Evolutionary conservation across 306 rosid genomes (phyloP).

Genomic region (Dryas alaskensis): DNA sequence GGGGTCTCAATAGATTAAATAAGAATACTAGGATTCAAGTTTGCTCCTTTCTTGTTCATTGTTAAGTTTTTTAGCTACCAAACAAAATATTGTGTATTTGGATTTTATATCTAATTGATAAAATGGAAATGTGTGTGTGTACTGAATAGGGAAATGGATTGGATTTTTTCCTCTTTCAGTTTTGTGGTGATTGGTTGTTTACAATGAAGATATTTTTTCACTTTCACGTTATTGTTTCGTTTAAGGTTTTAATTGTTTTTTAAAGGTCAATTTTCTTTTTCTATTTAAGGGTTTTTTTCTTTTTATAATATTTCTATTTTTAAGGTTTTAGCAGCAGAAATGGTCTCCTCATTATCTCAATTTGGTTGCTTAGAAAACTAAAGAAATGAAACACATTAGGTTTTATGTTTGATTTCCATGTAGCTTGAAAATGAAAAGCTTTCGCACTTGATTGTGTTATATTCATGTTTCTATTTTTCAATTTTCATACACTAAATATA

Average conservation of each 20-base stretch:
- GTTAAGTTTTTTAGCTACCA: not conserved
- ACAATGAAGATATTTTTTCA: not conserved
- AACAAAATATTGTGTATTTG: not conserved
- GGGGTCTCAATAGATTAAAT: constrained; percentile 6
- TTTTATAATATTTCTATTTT: not conserved
- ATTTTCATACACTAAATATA: not conserved
- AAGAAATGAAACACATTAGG: not conserved
- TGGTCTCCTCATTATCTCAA: not conserved
- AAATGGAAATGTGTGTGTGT: not conserved
- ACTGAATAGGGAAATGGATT: not conserved
- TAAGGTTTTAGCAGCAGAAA: not conserved
- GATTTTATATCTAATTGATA: not conserved
- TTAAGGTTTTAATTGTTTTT: not conserved
- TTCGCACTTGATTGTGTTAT: not conserved
- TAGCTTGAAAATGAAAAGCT: not conserved
- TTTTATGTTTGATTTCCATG: not conserved
- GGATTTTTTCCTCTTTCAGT: not conserved
- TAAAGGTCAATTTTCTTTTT: not conserved
- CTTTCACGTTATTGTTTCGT: not conserved
- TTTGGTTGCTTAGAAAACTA: not conserved
- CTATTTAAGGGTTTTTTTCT: not conserved
- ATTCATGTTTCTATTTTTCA: not conserved
- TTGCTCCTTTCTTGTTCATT: not conserved
- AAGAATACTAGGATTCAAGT: constrained; percentile 23
- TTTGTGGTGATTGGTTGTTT: not conserved